Evolutionary conservation across 139 green algal genomes (phyloP).

Genomic region (Ettlia oleoabundans): DNA sequence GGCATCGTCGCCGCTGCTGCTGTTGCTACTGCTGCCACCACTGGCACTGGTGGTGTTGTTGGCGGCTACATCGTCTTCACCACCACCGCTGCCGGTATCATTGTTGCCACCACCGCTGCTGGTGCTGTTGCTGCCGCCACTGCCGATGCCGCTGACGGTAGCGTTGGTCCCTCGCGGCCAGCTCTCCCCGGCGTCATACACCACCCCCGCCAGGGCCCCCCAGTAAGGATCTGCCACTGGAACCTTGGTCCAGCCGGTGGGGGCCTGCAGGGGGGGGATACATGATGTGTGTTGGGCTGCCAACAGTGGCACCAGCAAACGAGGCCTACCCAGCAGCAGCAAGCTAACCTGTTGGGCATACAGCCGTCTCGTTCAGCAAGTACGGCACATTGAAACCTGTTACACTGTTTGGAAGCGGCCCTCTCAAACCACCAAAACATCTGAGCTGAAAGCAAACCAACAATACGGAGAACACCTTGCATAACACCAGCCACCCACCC

Average conservation of each 20-base stretch:
- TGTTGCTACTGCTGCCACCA: background rate
- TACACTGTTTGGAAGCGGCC: no score
- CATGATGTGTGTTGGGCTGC: no score
- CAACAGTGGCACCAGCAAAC: background rate
- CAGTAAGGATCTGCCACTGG: background rate
- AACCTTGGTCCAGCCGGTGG: background rate
- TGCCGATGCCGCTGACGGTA: no score
- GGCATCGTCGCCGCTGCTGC: background rate
- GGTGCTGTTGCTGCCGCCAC: background rate
- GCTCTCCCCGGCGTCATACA: background rate
- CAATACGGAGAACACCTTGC: background rate
- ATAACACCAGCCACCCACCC: no score
- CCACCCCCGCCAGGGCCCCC: background rate
- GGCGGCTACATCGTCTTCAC: background rate
- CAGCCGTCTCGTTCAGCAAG: no score
- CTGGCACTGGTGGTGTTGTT: background rate
- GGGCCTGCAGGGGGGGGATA: background rate
- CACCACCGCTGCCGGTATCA: background rate
- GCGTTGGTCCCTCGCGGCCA: background rate
- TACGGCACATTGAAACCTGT: no score
- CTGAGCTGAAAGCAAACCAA: no score
- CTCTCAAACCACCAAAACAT: no score
- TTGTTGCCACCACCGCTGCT: no score
- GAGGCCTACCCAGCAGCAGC: background rate
- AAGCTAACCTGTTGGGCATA: no score